These are phyloP conservation scores for Cochlearia excelsa DNA, from an alignment of 345 rosid genomes.

Conservation along the genomic window DNA sequence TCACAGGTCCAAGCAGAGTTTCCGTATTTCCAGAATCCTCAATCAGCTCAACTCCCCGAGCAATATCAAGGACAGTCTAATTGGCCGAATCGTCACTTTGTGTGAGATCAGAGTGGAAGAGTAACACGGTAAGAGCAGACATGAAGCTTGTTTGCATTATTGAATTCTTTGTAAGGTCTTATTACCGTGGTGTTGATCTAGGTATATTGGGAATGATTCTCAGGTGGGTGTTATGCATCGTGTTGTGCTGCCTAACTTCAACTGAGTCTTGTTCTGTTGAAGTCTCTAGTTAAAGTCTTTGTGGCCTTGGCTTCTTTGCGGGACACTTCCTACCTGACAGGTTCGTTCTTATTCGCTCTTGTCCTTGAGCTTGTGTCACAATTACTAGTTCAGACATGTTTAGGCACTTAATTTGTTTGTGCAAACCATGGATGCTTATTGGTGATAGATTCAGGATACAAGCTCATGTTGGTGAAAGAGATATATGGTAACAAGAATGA, in stretches of 20 bases:
- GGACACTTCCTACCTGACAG: conserved; percentile 62
- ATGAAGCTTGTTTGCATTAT: conserved; percentile 15
- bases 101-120: conserved; percentile 62
- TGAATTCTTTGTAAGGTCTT: conserved; percentile 1
- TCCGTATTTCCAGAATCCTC: conserved; percentile 48
- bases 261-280: conserved; percentile 56
- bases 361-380: conserved; percentile 2
- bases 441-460: conserved; percentile 25
- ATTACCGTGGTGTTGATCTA: conserved; percentile 28
- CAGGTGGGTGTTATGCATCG: conserved; percentile 59
- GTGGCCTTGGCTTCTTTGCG: conserved; percentile 63
- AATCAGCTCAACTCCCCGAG: conserved; percentile 57
- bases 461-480: conserved; percentile 35
- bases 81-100: conserved; percentile 72
- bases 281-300: conserved; percentile 64
- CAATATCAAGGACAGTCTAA: conserved; percentile 78
- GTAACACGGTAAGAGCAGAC: conserved; percentile 31
- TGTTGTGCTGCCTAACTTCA: conserved; percentile 64
- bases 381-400: conserved; percentile 11
- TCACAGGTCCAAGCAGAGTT: conserved; percentile 50
- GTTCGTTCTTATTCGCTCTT: conserved; percentile 38
- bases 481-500: conserved; percentile 30
- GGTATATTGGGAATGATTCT: conserved; percentile 52
- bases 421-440: conserved; percentile 13
- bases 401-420: conserved; percentile 5